Evolutionary conservation across 495 filamentous ascomycete genomes (phyloP).

Genomic region (Opeltia flavorubescens): DNA sequence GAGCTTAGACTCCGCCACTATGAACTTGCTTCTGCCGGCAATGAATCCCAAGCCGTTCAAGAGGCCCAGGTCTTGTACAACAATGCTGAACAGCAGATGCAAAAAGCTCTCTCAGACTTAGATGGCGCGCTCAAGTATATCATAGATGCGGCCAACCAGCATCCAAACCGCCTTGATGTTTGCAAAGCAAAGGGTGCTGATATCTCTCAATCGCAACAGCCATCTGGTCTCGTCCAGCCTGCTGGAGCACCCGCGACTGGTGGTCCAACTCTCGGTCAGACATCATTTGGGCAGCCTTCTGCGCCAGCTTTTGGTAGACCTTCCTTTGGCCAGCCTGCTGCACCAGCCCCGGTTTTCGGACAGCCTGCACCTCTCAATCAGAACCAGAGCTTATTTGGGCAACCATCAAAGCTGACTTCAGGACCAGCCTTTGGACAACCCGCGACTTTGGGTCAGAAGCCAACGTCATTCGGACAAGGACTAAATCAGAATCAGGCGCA

Average conservation of each 20-base stretch:
- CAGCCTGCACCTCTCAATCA: slow-evolving; percentile 1
- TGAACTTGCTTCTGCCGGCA: slow-evolving; percentile 40
- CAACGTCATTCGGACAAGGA: slow-evolving; percentile 12
- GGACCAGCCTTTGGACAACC: slow-evolving; percentile 27
- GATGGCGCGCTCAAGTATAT: slow-evolving; percentile 63
- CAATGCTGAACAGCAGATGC: slow-evolving; percentile 53
- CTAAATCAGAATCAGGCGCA: slow-evolving; percentile 6
- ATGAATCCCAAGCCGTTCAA: slow-evolving; percentile 48
- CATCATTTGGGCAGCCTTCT: slow-evolving; percentile 23
- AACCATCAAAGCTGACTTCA: slow-evolving; percentile 2
- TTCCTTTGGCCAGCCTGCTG: slow-evolving; percentile 23
- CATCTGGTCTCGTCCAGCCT: not conserved
- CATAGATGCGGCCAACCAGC: slow-evolving; percentile 49
- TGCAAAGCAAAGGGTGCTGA: slow-evolving; percentile 30
- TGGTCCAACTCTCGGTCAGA: slow-evolving; percentile 18
- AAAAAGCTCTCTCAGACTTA: slow-evolving; percentile 47
- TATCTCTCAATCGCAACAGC: slow-evolving; percentile 14
- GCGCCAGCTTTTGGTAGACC: slow-evolving; percentile 20
- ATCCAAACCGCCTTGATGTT: slow-evolving; percentile 71
- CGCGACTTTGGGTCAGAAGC: slow-evolving; percentile 12
- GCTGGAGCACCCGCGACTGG: slow-evolving; percentile 19
- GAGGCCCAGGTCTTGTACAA: slow-evolving; percentile 46
- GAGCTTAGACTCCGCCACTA: slow-evolving; percentile 63
- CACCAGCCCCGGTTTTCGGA: not conserved
- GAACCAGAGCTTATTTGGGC: slow-evolving; percentile 19